Base-by-base conservation (phyloP, 257 asterid species). In the Nicotiana benthamiana region DNA sequence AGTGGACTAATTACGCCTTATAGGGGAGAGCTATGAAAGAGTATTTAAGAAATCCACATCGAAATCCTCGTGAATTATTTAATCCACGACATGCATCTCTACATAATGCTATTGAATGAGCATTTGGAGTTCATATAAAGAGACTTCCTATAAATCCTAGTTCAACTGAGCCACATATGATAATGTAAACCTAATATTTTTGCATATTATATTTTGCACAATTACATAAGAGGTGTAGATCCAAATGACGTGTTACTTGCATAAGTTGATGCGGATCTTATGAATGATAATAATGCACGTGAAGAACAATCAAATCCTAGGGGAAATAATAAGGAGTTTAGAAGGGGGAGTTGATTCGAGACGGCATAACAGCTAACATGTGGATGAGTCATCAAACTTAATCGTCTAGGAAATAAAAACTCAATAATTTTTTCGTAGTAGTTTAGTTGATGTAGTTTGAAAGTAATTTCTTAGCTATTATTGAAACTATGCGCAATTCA, bases 61-160 rank as follows among this genome's bases (percentile, higher is more conserved):
- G 2, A 16, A 9, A 28, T 28, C 16, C 13, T 27, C 6, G 4
- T 34, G 46, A 81, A 46, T 28, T 75, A 0, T 81, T 30, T 63
- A 81, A 81, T 34, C 56, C 16, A 4, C 8, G 26, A 22, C 48
- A 75, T 10, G n/a, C 84, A 17, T 46, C 2, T 10, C 28, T 62
- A 67, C 12, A 46, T 24, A 81, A 75, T 28, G 81, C 66, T 32
- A 81, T 75, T 62, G 53, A 81, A 28, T 48, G 43, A 40, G 75
- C 54, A 3, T 74, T 72, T 57, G 80, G 64, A 22, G 56, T 75
- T 2, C 36, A 61, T 12, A 81, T 53, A 30, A 53, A 65, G 11
- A 13, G 16, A 9, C 28, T 75, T 9, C 24, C n/a, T 15, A 74
- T 46, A 46, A 36, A 48, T 16, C 4, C 51, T 2, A 30, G 20